These are phyloP conservation scores for Colletotrichum euphorbiae DNA, from an alignment of 2,329 filamentous ascomycete genomes.

Conservation along the genomic window DNA sequence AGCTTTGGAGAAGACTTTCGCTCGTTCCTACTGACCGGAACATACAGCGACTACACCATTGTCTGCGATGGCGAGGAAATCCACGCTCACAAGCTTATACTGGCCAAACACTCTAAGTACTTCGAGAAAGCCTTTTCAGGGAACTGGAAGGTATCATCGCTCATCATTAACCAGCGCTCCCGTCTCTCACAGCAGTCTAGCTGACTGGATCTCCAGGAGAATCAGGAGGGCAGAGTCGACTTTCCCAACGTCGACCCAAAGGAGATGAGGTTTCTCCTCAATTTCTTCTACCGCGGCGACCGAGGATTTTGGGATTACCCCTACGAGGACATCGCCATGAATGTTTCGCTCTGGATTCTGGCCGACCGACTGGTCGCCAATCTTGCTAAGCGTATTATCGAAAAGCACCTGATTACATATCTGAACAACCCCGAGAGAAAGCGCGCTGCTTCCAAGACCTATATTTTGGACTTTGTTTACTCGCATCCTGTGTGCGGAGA, in stretches of 20 bases:
- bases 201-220: not conserved
- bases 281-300: not conserved
- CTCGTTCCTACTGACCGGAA: not conserved
- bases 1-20: not conserved
- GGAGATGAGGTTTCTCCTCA: not conserved
- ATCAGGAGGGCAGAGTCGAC: not conserved
- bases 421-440: not conserved
- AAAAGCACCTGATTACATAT: not conserved
- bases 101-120: not conserved
- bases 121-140: not conserved
- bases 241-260: not conserved
- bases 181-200: no score
- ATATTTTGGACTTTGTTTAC: not conserved
- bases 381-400: not conserved
- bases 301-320: not conserved
- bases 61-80: not conserved
- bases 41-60: not conserved
- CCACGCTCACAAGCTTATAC: not conserved
- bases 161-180: not conserved
- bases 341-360: not conserved
- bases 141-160: not conserved
- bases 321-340: not conserved
- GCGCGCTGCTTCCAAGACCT: not conserved
- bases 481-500: not conserved
- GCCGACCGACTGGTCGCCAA: not conserved